phyloP scores from a whole-genome alignment of 371 early-diverging fungal genomes.

The Mucor indicus region DNA sequence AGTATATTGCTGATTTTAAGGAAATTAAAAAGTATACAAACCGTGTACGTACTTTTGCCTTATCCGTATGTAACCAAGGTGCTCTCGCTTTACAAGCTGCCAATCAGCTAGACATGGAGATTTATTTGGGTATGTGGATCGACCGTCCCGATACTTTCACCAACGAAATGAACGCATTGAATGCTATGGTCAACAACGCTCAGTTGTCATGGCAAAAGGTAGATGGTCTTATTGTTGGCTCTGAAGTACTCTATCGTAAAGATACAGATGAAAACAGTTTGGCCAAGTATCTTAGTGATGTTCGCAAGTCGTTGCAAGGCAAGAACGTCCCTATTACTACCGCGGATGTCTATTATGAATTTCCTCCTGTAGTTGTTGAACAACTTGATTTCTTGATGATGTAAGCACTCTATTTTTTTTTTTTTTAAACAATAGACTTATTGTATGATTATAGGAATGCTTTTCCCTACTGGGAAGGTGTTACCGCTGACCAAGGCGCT shows the following conservation, averaged over 20 bases:
- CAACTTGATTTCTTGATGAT: slow-evolving; percentile 60
- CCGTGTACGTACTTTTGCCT: slow-evolving; percentile 53
- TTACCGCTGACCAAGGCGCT: slow-evolving; percentile 45
- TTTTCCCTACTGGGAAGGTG: slow-evolving; percentile 71
- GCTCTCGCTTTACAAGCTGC: slow-evolving; percentile 57
- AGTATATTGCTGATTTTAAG: slow-evolving; percentile 44
- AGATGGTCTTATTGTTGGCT: slow-evolving; percentile 57
- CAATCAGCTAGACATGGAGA: slow-evolving; percentile 51
- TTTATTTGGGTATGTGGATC: slow-evolving; percentile 65
- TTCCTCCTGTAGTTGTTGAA: slow-evolving; percentile 42
- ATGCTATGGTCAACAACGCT: slow-evolving; percentile 25
- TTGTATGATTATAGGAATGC: slow-evolving; percentile 41
- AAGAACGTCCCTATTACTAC: slow-evolving; percentile 45
- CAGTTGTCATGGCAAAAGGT: slow-evolving; percentile 26
- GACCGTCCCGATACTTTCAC: slow-evolving; percentile 48
- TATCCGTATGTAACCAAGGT: slow-evolving; percentile 57
- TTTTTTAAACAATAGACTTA: not conserved
- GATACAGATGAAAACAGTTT: slow-evolving; percentile 40
- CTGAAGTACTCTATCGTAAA: slow-evolving; percentile 59
- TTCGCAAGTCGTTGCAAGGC: slow-evolving; percentile 26
- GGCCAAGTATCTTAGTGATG: slow-evolving; percentile 32
- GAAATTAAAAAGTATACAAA: slow-evolving; percentile 48
- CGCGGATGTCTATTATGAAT: slow-evolving; percentile 57
- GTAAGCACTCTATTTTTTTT: slow-evolving; percentile 14
- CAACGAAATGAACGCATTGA: slow-evolving; percentile 45